phyloP scores from a whole-genome alignment of 2,329 filamentous ascomycete genomes.

The Sclerotinia spermophila region DNA sequence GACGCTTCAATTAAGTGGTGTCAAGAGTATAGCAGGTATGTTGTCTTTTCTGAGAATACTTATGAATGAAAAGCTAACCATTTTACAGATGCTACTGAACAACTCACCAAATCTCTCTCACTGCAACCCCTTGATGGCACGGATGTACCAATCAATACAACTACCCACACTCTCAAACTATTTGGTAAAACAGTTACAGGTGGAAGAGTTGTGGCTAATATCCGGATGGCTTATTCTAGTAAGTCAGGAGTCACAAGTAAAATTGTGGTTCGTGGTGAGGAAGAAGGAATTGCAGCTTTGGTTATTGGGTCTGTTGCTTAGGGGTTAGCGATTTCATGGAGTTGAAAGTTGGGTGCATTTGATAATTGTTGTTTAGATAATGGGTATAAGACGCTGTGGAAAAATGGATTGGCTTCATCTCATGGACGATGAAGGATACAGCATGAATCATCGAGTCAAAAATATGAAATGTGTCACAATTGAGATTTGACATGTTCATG shows the following conservation, averaged over 20 bases:
- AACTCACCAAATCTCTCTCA: slow-evolving; percentile 80
- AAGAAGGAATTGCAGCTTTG: slow-evolving; percentile 82
- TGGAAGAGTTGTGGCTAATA: slow-evolving; percentile 79
- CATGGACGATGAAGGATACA: slow-evolving; percentile 21
- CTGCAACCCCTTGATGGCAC: slow-evolving; percentile 93
- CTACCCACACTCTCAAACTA: slow-evolving; percentile 90
- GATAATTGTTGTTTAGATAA: slow-evolving; percentile 33
- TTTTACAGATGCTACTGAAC: slow-evolving; percentile 77
- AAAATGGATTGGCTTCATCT: slow-evolving; percentile 18
- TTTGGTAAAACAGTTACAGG: slow-evolving; percentile 93
- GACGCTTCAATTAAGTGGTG: slow-evolving; percentile 79
- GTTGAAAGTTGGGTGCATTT: slow-evolving; percentile 30
- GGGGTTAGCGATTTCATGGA: slow-evolving; percentile 28
- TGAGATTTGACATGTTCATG: background rate
- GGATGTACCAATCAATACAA: slow-evolving; percentile 82
- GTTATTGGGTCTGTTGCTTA: slow-evolving; percentile 76
- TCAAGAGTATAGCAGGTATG: slow-evolving; percentile 88
- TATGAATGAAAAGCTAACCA: slow-evolving; percentile 30
- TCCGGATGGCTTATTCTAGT: slow-evolving; percentile 90
- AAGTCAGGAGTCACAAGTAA: slow-evolving; percentile 96
- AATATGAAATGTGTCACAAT: slow-evolving; percentile 17
- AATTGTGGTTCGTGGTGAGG: slow-evolving; percentile 87
- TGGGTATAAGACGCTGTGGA: slow-evolving; percentile 24
- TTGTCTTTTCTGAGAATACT: background rate
- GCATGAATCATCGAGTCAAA: slow-evolving; percentile 11